Evolutionary conservation across 208 protist species (phyloP).

Genomic region (Leishmania turanica): DNA sequence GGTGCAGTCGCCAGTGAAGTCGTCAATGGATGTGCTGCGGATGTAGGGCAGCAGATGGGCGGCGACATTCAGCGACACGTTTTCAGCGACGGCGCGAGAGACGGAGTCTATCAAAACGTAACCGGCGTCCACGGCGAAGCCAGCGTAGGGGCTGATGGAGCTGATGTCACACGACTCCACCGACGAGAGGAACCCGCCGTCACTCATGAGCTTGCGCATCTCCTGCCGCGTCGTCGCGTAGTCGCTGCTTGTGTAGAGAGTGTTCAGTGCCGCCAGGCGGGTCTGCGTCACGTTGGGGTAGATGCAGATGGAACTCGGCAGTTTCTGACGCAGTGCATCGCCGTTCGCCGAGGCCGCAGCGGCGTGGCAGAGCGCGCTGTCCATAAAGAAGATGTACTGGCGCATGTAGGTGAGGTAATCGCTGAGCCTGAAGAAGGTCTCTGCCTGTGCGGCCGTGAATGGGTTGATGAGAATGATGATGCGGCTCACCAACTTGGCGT

Average conservation of each 20-base stretch:
- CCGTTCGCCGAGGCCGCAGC: slow-evolving; percentile 26
- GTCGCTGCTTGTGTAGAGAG: slow-evolving; percentile 24
- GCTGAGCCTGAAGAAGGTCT: slow-evolving; percentile 68
- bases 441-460: slow-evolving; percentile 46
- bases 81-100: slow-evolving; percentile 39
- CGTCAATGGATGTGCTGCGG: slow-evolving; percentile 57
- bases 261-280: slow-evolving; percentile 48
- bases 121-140: slow-evolving; percentile 81
- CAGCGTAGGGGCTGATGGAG: slow-evolving; percentile 38
- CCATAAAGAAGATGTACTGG: slow-evolving; percentile 83
- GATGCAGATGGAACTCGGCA: slow-evolving; percentile 85
- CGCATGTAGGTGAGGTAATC: slow-evolving; percentile 60
- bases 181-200: slow-evolving; percentile 66
- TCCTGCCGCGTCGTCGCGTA: slow-evolving; percentile 29
- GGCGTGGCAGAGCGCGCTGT: slow-evolving; percentile 68
- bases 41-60: slow-evolving; percentile 50
- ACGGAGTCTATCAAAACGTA: slow-evolving; percentile 69
- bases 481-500: slow-evolving; percentile 68
- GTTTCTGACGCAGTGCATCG: slow-evolving; percentile 40
- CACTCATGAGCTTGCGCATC: slow-evolving; percentile 51
- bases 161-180: slow-evolving; percentile 48
- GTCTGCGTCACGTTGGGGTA: slow-evolving; percentile 46
- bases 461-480: slow-evolving; percentile 62
- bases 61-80: slow-evolving; percentile 55
- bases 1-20: slow-evolving; percentile 62